These are phyloP conservation scores for Spergularia marina DNA, from an alignment of 148 eudicot genomes.

Conservation along the genomic window DNA sequence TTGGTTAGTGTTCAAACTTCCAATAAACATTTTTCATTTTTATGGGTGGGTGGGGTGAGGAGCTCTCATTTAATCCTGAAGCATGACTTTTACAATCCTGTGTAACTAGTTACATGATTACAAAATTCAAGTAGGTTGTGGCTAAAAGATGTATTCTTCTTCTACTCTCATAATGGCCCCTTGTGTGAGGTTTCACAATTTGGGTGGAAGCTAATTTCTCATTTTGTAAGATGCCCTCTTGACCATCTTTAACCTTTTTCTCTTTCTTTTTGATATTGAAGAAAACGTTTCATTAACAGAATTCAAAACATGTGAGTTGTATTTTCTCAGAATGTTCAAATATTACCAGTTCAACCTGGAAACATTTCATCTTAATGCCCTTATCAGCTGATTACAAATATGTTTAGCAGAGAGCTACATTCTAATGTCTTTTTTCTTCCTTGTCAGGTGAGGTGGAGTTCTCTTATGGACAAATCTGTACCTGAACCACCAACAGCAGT, in stretches of 20 bases:
- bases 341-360: too few relatives aligned
- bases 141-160: not conserved
- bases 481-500: conserved; percentile 94
- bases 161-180: not conserved
- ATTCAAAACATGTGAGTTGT: too few relatives aligned
- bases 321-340: too few relatives aligned
- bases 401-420: not conserved
- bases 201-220: not conserved
- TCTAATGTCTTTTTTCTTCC: not conserved
- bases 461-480: conserved; percentile 64
- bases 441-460: conserved; percentile 80
- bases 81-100: not conserved
- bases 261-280: too few relatives aligned
- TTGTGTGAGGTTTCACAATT: not conserved
- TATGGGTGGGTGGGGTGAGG: too few relatives aligned
- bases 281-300: too few relatives aligned
- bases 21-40: not conserved
- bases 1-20: not conserved
- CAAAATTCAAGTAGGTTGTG: not conserved
- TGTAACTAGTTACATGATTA: not conserved
- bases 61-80: not conserved
- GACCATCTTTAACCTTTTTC: too few relatives aligned
- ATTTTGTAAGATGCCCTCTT: not conserved
- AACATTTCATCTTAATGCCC: too few relatives aligned
- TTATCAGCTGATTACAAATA: not conserved